Conservation (phyloP, 2,329 filamentous ascomycete species). For the Colletotrichum tamarilloi region DNA sequence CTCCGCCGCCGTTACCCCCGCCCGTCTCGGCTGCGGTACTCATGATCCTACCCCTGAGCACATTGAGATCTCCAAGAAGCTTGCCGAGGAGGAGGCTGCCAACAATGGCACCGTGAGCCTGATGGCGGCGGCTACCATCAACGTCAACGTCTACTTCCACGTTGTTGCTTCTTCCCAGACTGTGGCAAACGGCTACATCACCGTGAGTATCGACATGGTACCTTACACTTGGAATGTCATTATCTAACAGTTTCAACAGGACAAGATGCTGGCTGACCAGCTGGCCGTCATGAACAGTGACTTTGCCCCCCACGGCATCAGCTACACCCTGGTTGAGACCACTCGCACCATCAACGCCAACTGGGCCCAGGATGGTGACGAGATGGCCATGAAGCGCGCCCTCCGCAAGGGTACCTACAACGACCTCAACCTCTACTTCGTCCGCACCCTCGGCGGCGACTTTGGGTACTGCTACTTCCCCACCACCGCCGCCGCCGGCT, state of each 20-base stretch:
- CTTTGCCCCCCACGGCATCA: conserved; percentile 55
- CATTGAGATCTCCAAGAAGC: conserved; percentile 34
- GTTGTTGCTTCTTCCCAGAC: conserved; percentile 47
- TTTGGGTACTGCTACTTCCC: conserved; percentile 62
- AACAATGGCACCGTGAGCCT: conserved; percentile 34
- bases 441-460: conserved; percentile 47
- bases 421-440: conserved; percentile 58
- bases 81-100: conserved; percentile 35
- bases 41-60: conserved; percentile 19
- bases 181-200: conserved; percentile 46
- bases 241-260: conserved; percentile 38
- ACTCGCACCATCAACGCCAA: conserved; percentile 58
- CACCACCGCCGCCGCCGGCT: conserved; percentile 44
- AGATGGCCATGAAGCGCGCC: conserved; percentile 55
- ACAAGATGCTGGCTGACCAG: conserved; percentile 51
- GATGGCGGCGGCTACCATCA: conserved; percentile 40
- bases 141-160: conserved; percentile 53
- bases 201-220: conserved; percentile 39
- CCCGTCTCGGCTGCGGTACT: conserved; percentile 13
- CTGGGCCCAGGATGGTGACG: conserved; percentile 56
- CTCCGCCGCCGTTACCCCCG: conserved; percentile 11
- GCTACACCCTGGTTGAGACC: conserved; percentile 55
- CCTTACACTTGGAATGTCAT: neutral
- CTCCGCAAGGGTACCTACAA: conserved; percentile 58
- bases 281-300: conserved; percentile 57